Percentiles rank a stretch among this genome's conserved stretches.
These are phyloP conservation scores for Trichosporon sp. DNA, from an alignment of 1,284 basidiomycete genomes.

Conservation along the genomic window DNA sequence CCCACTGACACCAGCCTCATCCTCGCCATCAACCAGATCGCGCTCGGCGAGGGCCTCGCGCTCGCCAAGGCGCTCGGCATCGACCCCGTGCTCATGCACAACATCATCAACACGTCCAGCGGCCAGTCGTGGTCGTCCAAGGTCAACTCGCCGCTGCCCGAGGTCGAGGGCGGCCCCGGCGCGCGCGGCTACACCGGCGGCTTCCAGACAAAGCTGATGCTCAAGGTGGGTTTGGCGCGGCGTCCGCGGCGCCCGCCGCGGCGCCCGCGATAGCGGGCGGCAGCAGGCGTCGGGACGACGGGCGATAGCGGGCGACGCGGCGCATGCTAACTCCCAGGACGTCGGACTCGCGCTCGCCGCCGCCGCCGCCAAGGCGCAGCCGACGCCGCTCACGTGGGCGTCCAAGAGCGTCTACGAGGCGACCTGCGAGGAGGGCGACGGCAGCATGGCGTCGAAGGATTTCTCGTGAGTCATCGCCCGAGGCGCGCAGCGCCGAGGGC, in stretches of 20 bases:
- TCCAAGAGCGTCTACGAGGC: conserved; percentile 40
- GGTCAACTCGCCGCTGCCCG: conserved; percentile 39
- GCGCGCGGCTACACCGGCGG: conserved; percentile 36
- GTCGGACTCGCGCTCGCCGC: conserved; percentile 41
- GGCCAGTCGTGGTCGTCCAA: conserved; percentile 45
- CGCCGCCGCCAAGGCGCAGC: conserved; percentile 32
- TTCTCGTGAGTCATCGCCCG: conserved; percentile 31
- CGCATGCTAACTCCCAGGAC: conserved; percentile 24
- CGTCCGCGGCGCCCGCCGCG: neutral
- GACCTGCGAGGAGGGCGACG: conserved; percentile 34
- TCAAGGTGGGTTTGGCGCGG: conserved; percentile 33
- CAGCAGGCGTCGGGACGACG: neutral
- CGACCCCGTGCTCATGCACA: conserved; percentile 35
- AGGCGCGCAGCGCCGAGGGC: no score
- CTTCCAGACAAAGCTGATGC: conserved; percentile 45
- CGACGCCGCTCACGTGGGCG: conserved; percentile 43
- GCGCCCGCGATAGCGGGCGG: neutral
- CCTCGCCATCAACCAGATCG: conserved; percentile 47
- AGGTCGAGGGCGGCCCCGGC: conserved; percentile 37
- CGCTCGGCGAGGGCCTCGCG: conserved; percentile 42
- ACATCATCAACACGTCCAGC: conserved; percentile 42
- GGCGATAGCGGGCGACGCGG: no score
- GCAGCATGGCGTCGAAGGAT: conserved; percentile 37
- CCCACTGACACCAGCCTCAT: conserved; percentile 30
- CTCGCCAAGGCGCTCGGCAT: conserved; percentile 39